phyloP scores from a whole-genome alignment of 306 rosid species.

The Cucurbita ficifolia region DNA sequence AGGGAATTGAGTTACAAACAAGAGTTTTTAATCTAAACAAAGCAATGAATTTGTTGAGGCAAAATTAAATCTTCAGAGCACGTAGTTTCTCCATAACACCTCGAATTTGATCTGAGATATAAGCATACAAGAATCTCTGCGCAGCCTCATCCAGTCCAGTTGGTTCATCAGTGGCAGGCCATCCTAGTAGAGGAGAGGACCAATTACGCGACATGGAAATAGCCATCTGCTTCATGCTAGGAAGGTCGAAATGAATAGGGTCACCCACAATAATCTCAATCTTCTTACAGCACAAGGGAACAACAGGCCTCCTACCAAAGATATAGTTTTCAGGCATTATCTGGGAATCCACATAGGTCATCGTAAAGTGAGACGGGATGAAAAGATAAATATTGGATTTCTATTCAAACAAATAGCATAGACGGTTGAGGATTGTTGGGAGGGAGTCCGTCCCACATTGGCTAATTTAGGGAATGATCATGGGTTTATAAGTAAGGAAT shows the following conservation, averaged over 20 bases:
- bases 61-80: conserved; percentile 10
- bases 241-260: conserved; percentile 67
- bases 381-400: conserved; percentile 5
- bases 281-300: conserved; percentile 65
- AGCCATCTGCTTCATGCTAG: conserved; percentile 48
- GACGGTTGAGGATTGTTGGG: too few species aligned
- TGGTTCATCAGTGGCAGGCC: conserved; percentile 33
- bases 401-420: neutral
- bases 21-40: neutral
- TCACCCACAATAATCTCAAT: conserved; percentile 53
- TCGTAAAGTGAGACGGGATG: conserved; percentile 13
- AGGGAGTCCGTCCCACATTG: too few species aligned
- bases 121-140: conserved; percentile 45
- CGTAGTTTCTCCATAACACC: conserved; percentile 49
- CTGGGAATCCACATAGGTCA: conserved; percentile 24
- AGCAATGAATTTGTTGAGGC: neutral
- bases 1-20: too few species aligned
- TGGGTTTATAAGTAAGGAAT: too few species aligned
- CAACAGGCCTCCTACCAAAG: conserved; percentile 60
- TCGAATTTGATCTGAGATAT: conserved; percentile 56
- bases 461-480: too few species aligned
- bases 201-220: conserved; percentile 25
- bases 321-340: conserved; percentile 75
- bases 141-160: conserved; percentile 67
- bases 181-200: conserved; percentile 33